These are phyloP conservation scores for Scedosporium minutisporum DNA, from an alignment of 2,329 filamentous ascomycete genomes.

Conservation along the genomic window DNA sequence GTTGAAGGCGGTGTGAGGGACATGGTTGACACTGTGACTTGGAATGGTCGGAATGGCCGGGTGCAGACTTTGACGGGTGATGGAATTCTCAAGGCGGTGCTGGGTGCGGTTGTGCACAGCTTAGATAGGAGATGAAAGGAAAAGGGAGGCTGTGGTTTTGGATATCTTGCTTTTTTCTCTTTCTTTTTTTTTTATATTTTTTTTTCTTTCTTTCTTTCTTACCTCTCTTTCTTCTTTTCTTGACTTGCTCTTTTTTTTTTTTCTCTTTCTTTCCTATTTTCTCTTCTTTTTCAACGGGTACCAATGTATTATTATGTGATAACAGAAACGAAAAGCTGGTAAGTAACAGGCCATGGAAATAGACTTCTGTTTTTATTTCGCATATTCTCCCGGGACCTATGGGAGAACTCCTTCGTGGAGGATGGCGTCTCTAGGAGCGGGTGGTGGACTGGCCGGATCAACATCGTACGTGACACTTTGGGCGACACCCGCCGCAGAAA, in stretches of 20 bases:
- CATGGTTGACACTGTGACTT: slow-evolving; percentile 87
- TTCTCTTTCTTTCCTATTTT: background rate
- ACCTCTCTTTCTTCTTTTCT: background rate
- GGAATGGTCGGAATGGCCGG: slow-evolving; percentile 39
- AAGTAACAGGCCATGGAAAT: too few relatives aligned
- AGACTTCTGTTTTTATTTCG: too few relatives aligned
- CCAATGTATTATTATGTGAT: too few relatives aligned
- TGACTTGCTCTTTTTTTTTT: background rate
- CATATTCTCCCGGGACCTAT: too few relatives aligned
- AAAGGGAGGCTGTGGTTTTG: background rate
- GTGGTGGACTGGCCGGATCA: too few relatives aligned
- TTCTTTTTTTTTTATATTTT: too few relatives aligned
- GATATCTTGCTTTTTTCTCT: background rate
- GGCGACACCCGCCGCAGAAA: too few relatives aligned
- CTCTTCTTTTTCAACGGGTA: background rate
- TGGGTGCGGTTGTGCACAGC: slow-evolving; percentile 60
- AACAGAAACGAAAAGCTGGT: too few relatives aligned
- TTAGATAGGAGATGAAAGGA: slow-evolving; percentile 21
- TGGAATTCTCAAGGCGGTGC: slow-evolving; percentile 69
- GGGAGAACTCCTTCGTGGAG: too few relatives aligned
- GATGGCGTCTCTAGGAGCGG: too few relatives aligned
- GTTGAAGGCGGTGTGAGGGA: slow-evolving; percentile 56
- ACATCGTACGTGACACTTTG: too few relatives aligned
- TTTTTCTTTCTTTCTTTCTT: background rate
- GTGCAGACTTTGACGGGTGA: slow-evolving; percentile 48